These are phyloP conservation scores for Gossypium gossypioides DNA, from an alignment of 441 rosid species.

Conservation along the genomic window DNA sequence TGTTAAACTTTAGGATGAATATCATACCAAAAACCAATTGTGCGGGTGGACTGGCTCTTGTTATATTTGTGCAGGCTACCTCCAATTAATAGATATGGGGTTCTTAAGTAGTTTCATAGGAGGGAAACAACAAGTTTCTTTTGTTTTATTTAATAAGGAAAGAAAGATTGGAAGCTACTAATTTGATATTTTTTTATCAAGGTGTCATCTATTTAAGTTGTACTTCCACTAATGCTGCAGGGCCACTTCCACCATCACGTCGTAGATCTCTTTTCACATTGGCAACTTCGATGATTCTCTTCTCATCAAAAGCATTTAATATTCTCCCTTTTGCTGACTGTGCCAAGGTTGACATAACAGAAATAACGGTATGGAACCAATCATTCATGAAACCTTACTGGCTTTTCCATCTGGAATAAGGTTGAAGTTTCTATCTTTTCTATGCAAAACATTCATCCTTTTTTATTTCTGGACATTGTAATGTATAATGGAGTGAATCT, in stretches of 20 bases:
- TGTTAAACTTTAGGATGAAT: neutral
- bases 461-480: neutral
- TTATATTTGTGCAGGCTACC: neutral
- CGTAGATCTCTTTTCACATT: slow-evolving; percentile 74
- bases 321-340: slow-evolving; percentile 44
- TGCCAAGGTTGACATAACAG: slow-evolving; percentile 46
- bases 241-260: slow-evolving; percentile 61
- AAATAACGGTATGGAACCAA: slow-evolving; percentile 41
- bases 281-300: slow-evolving; percentile 79
- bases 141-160: neutral
- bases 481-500: neutral
- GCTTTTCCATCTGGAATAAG: slow-evolving; percentile 4
- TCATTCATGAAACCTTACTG: slow-evolving; percentile 2
- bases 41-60: neutral
- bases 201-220: slow-evolving; percentile 5
- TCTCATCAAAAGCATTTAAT: slow-evolving; percentile 66
- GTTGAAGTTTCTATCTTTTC: slow-evolving; percentile 3
- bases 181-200: neutral
- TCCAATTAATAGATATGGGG: neutral
- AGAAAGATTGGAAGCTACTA: neutral
- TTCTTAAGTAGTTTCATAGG: neutral
- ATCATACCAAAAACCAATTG: neutral
- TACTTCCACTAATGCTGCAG: slow-evolving; percentile 32
- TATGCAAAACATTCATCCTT: neutral
- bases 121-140: neutral